Conservation (phyloP, 2,329 filamentous ascomycete species). For the Neofusicoccum ribis region DNA sequence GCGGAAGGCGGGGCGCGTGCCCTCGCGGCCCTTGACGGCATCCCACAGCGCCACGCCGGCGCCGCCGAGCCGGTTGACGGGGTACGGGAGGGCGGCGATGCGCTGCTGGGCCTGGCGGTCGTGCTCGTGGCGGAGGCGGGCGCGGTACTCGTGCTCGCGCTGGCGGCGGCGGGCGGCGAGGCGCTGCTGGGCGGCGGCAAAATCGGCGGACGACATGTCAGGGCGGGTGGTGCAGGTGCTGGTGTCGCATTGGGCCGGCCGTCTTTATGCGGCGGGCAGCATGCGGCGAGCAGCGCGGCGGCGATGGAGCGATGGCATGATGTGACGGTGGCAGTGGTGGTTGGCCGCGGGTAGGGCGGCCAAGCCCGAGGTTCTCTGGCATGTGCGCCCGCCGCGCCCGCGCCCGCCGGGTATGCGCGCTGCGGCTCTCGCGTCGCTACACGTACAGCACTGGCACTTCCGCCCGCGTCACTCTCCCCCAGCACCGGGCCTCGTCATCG, state of each 20-base stretch:
- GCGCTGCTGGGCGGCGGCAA: slow-evolving; percentile 85
- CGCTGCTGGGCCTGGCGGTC: slow-evolving; percentile 44
- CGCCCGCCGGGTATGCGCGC: not conserved
- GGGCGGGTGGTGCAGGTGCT: not conserved
- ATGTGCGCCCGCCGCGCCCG: not conserved
- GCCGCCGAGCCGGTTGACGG: slow-evolving; percentile 60
- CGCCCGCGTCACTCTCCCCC: no score
- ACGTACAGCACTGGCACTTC: no score
- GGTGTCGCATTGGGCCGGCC: not conserved
- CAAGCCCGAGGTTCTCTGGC: slow-evolving; percentile 12
- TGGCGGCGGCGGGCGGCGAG: slow-evolving; percentile 77
- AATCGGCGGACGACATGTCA: slow-evolving; percentile 62
- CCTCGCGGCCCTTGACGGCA: slow-evolving; percentile 69
- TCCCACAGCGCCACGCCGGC: slow-evolving; percentile 64
- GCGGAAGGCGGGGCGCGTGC: slow-evolving; percentile 81
- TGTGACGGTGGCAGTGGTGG: not conserved
- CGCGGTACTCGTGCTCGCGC: slow-evolving; percentile 66
- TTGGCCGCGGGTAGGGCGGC: not conserved
- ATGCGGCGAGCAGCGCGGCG: not conserved
- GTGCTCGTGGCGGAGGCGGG: slow-evolving; percentile 52
- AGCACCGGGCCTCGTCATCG: no score
- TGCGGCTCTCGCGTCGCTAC: not conserved
- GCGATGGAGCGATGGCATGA: slow-evolving; percentile 7
- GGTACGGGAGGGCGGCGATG: slow-evolving; percentile 47
- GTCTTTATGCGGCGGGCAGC: not conserved